A percentile compares a stretch with the other conserved stretches of the same genome.
These are phyloP conservation scores for Datura wrightii DNA, from an alignment of 257 asterid genomes.

Conservation along the genomic window DNA sequence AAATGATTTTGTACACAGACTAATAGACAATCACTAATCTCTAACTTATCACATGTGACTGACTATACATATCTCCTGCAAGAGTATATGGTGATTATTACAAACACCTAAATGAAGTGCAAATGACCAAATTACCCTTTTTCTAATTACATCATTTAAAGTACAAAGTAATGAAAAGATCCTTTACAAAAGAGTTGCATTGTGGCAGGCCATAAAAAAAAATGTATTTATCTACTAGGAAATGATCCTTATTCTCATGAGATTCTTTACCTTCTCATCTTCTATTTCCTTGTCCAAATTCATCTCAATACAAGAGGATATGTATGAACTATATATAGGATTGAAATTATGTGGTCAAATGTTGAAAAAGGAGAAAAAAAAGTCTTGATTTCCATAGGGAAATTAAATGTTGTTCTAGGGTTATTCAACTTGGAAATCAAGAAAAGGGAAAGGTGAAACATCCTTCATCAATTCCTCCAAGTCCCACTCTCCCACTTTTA, in stretches of 20 bases:
- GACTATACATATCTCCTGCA: background rate
- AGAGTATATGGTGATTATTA: constrained; percentile 29
- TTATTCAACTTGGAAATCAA: constrained; percentile 53
- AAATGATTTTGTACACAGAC: constrained; percentile 11
- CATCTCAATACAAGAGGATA: background rate
- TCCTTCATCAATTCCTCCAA: constrained; percentile 72
- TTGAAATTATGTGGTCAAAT: constrained; percentile 19
- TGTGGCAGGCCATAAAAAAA: background rate
- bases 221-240: background rate
- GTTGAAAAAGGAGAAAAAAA: background rate
- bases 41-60: background rate
- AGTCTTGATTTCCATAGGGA: background rate
- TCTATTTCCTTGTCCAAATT: constrained; percentile 24
- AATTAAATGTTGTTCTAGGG: constrained; percentile 1
- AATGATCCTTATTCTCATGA: constrained; percentile 22
- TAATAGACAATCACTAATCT: constrained; percentile 27
- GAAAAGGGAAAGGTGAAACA: constrained; percentile 59
- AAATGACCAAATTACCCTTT: constrained; percentile 21
- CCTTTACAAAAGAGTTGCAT: constrained; percentile 19
- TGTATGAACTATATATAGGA: constrained; percentile 25
- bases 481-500: constrained; percentile 62
- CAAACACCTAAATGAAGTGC: constrained; percentile 16
- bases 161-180: background rate
- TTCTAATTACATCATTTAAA: constrained; percentile 7
- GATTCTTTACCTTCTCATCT: background rate